Evolutionary conservation across 78 protist species (phyloP).

Genomic region (slime mould (Dictyostelium discoideum)): DNA sequence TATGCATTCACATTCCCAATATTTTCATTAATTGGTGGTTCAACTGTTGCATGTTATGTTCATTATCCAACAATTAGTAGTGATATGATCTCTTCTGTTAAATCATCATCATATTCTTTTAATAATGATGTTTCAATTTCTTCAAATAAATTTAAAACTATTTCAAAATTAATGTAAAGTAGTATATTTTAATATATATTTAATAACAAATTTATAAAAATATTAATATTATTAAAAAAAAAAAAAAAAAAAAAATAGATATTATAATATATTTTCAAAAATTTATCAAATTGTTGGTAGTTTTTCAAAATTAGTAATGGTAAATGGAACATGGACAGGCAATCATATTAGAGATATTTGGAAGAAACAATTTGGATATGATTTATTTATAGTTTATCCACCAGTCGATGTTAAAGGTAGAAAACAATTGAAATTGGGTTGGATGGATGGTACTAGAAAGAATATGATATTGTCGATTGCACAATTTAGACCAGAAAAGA

Average conservation of each 20-base stretch:
- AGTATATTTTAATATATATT: background rate
- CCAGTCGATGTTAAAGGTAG: conserved; percentile 61
- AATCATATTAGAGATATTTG: conserved; percentile 86
- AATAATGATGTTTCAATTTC: conserved; percentile 59
- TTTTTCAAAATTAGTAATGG: conserved; percentile 78
- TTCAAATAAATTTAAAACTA: conserved; percentile 22
- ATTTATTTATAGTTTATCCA: conserved; percentile 34
- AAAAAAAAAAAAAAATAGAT: background rate
- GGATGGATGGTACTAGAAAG: conserved; percentile 57
- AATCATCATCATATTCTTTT: background rate
- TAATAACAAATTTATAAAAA: too few relatives aligned
- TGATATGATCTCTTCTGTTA: conserved; percentile 77
- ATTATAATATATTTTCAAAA: conserved; percentile 88
- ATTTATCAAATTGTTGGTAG: conserved; percentile 85
- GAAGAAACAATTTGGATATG: conserved; percentile 14
- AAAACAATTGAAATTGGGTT: conserved; percentile 38
- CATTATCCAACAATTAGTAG: conserved; percentile 97
- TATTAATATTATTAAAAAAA: too few relatives aligned
- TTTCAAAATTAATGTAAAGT: conserved; percentile 40
- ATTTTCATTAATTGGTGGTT: conserved; percentile 74
- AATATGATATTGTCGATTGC: conserved; percentile 86
- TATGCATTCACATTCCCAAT: conserved; percentile 90
- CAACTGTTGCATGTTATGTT: conserved; percentile 85
- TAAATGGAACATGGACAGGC: conserved; percentile 95
- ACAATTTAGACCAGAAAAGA: conserved; percentile 96